These are phyloP conservation scores for Cryphonectria carpinicola DNA, from an alignment of 2,329 filamentous ascomycete genomes.

Conservation along the genomic window DNA sequence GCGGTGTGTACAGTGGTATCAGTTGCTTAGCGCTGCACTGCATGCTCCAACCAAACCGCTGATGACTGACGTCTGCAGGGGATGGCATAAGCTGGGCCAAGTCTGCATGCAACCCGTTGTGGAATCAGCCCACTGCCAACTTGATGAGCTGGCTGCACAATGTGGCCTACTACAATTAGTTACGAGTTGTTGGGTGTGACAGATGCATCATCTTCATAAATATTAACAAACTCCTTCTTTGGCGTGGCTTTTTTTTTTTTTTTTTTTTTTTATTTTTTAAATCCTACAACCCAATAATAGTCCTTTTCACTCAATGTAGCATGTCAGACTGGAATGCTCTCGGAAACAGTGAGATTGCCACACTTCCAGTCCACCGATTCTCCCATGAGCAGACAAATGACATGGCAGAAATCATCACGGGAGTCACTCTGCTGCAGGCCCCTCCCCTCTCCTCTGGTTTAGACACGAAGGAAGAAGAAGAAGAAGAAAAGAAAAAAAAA, in stretches of 20 bases:
- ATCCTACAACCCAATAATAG: not conserved
- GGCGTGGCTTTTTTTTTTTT: no score
- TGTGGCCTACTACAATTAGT: not conserved
- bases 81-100: not conserved
- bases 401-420: not conserved
- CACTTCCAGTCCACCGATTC: not conserved
- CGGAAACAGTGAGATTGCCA: not conserved
- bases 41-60: no score
- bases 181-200: not conserved
- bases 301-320: not conserved
- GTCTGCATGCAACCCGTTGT: not conserved
- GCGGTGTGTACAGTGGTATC: no score
- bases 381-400: not conserved
- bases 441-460: not conserved
- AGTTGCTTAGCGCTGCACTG: no score
- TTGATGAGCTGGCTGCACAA: not conserved
- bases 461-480: not conserved
- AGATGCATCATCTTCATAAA: not conserved
- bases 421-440: not conserved
- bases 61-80: not conserved
- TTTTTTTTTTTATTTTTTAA: no score
- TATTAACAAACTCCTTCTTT: not conserved
- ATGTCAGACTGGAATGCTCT: not conserved
- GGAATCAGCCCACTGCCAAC: not conserved
- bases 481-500: not conserved